Conservation (phyloP, 768 basidiomycete genomes). For the Suillus discolor region DNA sequence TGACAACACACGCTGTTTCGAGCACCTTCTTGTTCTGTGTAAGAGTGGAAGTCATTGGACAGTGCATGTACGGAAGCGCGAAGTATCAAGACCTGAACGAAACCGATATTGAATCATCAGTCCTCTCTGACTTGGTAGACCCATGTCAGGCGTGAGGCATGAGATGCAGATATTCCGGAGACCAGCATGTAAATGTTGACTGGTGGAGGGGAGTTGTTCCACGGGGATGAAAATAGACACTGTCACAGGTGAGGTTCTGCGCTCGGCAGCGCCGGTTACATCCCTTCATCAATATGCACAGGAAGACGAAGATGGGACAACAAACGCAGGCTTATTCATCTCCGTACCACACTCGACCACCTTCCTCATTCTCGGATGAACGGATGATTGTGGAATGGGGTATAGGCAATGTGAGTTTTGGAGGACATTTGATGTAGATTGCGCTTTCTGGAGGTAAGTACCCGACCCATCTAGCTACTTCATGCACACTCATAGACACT, state of each 20-base stretch:
- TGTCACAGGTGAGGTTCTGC: neutral
- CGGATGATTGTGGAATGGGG: conserved; percentile 67
- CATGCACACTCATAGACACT: neutral
- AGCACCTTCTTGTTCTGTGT: neutral
- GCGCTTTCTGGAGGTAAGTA: conserved; percentile 49
- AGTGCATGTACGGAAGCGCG: neutral
- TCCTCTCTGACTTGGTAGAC: no score
- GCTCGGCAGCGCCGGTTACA: neutral
- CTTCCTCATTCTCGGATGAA: conserved; percentile 69
- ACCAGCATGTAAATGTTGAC: neutral
- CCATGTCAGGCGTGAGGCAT: no score
- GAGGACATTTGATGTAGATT: conserved; percentile 85
- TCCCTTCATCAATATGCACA: neutral
- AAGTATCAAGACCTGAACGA: neutral
- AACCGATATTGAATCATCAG: no score
- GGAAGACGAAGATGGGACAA: neutral
- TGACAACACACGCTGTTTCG: neutral
- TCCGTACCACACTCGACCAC: conserved; percentile 57
- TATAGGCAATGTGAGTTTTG: conserved; percentile 75
- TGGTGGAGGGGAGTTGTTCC: neutral
- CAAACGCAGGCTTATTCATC: neutral
- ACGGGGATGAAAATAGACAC: neutral
- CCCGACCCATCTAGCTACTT: neutral
- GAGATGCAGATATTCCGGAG: no score
- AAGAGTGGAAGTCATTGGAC: neutral